Evolutionary conservation across 257 asterid genomes (phyloP), one percentile per base, ranked within the genome.

Genomic region (Solanum corneliomulleri): DNA sequence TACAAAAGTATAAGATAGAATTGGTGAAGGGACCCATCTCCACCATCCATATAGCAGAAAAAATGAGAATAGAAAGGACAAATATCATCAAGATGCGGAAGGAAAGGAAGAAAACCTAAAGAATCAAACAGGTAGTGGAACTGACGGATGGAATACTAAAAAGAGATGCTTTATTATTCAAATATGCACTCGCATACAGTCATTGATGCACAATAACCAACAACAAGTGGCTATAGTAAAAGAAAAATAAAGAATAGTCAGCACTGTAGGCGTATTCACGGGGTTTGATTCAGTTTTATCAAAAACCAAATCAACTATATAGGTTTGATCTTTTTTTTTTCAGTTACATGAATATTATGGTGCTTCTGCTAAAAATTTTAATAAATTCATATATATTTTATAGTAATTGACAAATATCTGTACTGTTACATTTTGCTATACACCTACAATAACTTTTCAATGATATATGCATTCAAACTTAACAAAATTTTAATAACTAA

Each of bases 121-220:
- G 92, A 88, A 91, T 92, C 86, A 85, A 62, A 89, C 70, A 35
- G 74, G 89, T 62, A 89, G 90, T 90, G 93, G 92, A 88, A 58
- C 72, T 77, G 23, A 85, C 35, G 7, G 60, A 13, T 13, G 69
- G 86, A 85, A 35, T 62, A 75, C 49, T 86, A 86, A 31, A 39
- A 88, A 83, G 45, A 62, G 84, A 89, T 76, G 86, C 86, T 80
- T 83, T 88, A 42, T 66, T 56, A 20, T 56, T 82, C 31, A 76
- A 56, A 41, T 77, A 66, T 81, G 86, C 77, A 83, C 42, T 49
- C 62, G 20, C 31, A 3, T 41, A 42, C 31, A 18, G n/a, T 64
- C 21, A 23, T 29, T 83, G 25, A 33, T 37, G 27, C 35, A 44
- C 70, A 80, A 49, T 5, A 71, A 58, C 35, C 25, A 31, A 88